phyloP scores from a whole-genome alignment of 495 filamentous ascomycete species.

The Hypoxylon lenormandii region DNA sequence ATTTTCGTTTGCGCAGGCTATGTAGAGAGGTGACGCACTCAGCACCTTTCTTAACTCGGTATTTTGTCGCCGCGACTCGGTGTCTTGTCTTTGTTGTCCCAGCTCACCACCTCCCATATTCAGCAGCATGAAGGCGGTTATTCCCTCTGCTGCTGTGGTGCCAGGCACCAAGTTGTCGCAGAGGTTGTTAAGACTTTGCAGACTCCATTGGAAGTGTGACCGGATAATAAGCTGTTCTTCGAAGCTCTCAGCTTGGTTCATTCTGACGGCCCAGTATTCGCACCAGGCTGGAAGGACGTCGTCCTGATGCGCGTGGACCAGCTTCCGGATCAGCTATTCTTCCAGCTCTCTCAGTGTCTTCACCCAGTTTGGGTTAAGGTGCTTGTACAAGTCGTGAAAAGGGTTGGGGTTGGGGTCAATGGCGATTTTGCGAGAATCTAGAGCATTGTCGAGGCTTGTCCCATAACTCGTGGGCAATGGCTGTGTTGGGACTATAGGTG shows the following conservation, averaged over 20 bases:
- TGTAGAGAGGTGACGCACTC: not conserved
- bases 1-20: not conserved
- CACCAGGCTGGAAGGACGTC: not conserved
- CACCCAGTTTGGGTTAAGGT: not conserved
- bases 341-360: not conserved
- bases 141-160: not conserved
- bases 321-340: not conserved
- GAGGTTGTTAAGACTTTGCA: not conserved
- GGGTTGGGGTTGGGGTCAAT: too few relatives aligned
- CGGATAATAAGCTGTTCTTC: not conserved
- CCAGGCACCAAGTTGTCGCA: not conserved
- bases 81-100: too few relatives aligned
- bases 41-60: not conserved
- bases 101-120: not conserved
- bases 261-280: not conserved
- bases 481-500: slow-evolving; percentile 60
- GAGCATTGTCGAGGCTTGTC: too few relatives aligned
- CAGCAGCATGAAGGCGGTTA: not conserved
- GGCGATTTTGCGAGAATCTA: too few relatives aligned
- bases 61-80: not conserved
- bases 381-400: not conserved
- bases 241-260: not conserved
- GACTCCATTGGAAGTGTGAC: not conserved
- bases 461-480: slow-evolving; percentile 54
- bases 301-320: not conserved